Evolutionary conservation across 768 basidiomycete genomes (phyloP), one percentile per base, ranked within the genome.

Genomic region (Boletus vermiculosoides): DNA sequence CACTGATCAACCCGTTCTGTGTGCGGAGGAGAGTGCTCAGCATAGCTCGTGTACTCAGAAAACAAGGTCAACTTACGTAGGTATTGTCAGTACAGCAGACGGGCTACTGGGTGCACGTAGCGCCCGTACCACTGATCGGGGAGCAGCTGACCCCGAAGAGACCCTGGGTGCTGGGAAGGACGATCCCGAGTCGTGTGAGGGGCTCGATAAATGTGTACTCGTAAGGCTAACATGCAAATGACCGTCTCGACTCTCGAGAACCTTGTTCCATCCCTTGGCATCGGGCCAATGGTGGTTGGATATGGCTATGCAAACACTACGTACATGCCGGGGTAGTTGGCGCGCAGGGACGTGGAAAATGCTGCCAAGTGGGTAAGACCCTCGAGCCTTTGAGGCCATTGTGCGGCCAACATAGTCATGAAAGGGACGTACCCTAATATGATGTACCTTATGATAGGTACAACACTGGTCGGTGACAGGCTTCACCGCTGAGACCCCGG

Each of bases 71-170:
- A 33, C 62, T 58, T n/a, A 66, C 65, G 9, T 48, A 61, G 15
- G 4, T 28, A 5, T 66, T 53, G 9, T 44, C 45, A 15, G 39
- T 55, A 51, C 66, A 66, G 25, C 63, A 66, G 28, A 67, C 57
- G 0, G 62, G 23, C 33, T 67, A 44, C 22, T 54, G 33, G 18
- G 34, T 44, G 37, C 66, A 67, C 1, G 15, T 1, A 0, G 52
- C 23, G 16, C 54, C 61, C 3, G 25, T 54, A 12, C 53, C 65
- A 8, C 34, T 3, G 49, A 53, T 22, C 1, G 59, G 48, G 22
- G 16, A 13, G 39, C 65, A 67, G 12, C 5, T 2, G 0, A 45
- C 7, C 16, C 62, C 65, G 15, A 64, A 11, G 7, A 50, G 45
- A 25, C 30, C 11, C 3, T 2, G 2, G 6, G 45, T 12, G 11